Evolutionary conservation across 192 early-diverging fungal species (phyloP), one percentile per base, ranked within the genome.

Genomic region (Bifiguratus adelaidae): DNA sequence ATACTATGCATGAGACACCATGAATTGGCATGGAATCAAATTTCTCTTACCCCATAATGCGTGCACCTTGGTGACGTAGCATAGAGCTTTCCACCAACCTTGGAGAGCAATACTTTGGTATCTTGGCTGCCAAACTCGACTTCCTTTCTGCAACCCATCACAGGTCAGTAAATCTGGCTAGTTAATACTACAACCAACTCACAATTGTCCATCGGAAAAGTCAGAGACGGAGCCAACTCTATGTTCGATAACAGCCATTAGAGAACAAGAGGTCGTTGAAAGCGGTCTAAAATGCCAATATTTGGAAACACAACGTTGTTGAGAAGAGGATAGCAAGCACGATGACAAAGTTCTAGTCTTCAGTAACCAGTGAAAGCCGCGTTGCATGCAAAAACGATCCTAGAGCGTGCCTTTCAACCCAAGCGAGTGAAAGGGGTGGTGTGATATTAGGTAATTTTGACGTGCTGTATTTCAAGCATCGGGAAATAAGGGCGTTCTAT

Each of bases 61-160:
- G 60, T 63, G 22, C 60, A 63, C 19, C 35, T 56, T 23, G 21
- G 26, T 8, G 54, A 56, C 15, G 60, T 63, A 16, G 60, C 60
- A 40, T 52, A 57, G 27, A 48, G 37, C 7, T 47, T 42, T 3
- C 55, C 55, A 19, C 51, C 32, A 23, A 56, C 11, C 48, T 38
- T 50, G 6, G 38, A 2, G n/a, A 63, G 30, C 9, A 63, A 27
- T 0, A 63, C 27, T 13, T 30, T 41, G 4, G 18, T n/a, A 3
- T 38, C 44, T 29, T 43, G 48, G 3, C 55, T 12, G 3, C n/a
- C 18, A 4, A 63, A 27, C 47, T n/a, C n/a, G n/a, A n/a, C n/a
- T n/a, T 63, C 60, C 35, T 63, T 56, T n/a, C 60, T 63, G 25
- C 2, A 29, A 23, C 22, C 2, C 16, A 23, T 4, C 24, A 41